Evolutionary conservation across 169 alveolate species (phyloP), one percentile per base, ranked within the genome.

Genomic region (Babesia gibsoni): DNA sequence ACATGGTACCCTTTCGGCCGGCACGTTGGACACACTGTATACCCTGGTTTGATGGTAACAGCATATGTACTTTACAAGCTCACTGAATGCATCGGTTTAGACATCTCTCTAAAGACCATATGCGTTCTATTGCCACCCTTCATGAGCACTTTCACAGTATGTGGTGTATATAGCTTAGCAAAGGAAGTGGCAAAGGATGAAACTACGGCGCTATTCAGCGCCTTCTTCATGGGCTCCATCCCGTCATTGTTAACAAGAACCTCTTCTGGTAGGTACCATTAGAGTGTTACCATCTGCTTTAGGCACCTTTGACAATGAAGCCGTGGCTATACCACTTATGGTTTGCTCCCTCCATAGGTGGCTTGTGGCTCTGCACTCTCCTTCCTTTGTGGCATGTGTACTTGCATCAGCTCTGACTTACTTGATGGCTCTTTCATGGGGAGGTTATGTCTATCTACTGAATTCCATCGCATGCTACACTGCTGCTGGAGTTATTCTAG

Each of bases 231-330:
- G 8, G 96, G 98, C 0, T 90, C 97, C 16, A 96, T 96, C 3
- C 99, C 99, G 20, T 91, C 99, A 23, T 95, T 96, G 83, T 91
- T 98, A 48, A 90, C 98, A 22, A 90, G 99, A 63, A 89, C 97
- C 39, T 95, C 88, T 9, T 89, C 91, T 45, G 94, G 81, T 69
- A 50, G 16, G 39, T 30, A 22, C 25, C 14, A 20, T 6, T 12
- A 16, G 12, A 4, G 23, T n/a, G 2, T 9, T 10, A 39, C 42
- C 41, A 8, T 8, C 8, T 6, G 92, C 90, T 8, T 97, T 98
- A n/a, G 99, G 99, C n/a, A 90, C 98, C 41, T 98, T 94, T 89
- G 99, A 98, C 89, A 96, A 98, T 88, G 99, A 98, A 85, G 98
- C 98, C 39, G 97, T 96, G 30, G 97, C 99, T 3, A 98, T 97